Percentiles rank a stretch among this genome's conserved stretches.
These are phyloP conservation scores for Xanthoconium purpureum DNA, from an alignment of 768 basidiomycete genomes.

Conservation along the genomic window DNA sequence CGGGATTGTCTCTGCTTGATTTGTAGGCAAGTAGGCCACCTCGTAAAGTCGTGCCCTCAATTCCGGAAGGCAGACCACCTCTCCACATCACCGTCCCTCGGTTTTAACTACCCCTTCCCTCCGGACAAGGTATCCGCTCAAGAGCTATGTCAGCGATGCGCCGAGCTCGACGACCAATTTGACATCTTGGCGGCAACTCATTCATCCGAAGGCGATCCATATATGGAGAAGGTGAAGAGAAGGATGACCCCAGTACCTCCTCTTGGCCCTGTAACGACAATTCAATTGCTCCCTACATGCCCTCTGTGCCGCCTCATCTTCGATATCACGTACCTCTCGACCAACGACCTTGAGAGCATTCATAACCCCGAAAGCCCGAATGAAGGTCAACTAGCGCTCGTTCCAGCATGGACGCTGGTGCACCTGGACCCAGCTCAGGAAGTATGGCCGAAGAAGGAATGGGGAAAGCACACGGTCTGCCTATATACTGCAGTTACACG, in stretches of 20 bases:
- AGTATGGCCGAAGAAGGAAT: background rate
- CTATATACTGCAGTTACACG: background rate
- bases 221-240: background rate
- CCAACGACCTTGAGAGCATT: background rate
- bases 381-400: background rate
- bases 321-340: conserved; percentile 2
- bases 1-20: no score
- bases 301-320: conserved; percentile 13
- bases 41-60: no score
- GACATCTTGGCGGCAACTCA: no score
- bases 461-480: conserved; percentile 8
- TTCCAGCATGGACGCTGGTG: background rate
- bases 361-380: background rate
- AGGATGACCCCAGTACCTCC: background rate
- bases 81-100: no score
- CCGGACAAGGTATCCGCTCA: no score
- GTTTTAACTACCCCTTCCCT: no score
- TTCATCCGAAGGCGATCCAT: no score
- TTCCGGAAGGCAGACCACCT: no score
- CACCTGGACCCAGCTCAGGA: background rate
- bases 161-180: no score
- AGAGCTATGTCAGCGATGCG: no score
- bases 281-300: conserved; percentile 7
- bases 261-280: background rate
- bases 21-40: no score